Evolutionary conservation across 139 green algal genomes (phyloP).

Genomic region (Eudorina sp.): DNA sequence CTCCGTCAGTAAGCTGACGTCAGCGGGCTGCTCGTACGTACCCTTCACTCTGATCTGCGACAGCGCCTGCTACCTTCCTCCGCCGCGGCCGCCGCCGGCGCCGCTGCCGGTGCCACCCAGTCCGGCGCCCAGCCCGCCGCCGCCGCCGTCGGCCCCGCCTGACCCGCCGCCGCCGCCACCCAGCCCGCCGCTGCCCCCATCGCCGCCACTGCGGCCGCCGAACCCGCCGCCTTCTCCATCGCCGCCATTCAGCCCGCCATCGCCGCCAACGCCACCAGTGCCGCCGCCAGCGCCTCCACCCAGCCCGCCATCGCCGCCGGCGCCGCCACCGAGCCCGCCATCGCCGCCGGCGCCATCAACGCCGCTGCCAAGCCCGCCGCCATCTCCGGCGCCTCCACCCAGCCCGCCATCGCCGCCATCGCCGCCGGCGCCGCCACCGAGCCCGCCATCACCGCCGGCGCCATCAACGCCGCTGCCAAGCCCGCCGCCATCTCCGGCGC

Average conservation of each 20-base stretch:
- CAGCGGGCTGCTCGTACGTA: background rate
- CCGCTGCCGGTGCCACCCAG: background rate
- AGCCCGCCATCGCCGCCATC: background rate
- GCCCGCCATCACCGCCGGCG: background rate
- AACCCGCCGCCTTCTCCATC: background rate
- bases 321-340: background rate
- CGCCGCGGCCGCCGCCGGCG: background rate
- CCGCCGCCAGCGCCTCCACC: background rate
- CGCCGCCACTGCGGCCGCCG: background rate
- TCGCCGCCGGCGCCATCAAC: background rate
- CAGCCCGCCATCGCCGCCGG: background rate
- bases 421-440: background rate
- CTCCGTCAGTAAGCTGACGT: background rate
- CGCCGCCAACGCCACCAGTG: background rate
- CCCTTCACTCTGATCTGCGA: constrained; percentile 7
- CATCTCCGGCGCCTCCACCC: background rate
- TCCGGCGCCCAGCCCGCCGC: background rate
- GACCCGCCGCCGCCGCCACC: background rate
- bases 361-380: background rate
- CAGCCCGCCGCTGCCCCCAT: background rate
- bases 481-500: background rate
- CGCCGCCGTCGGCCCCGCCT: background rate
- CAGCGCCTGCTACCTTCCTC: background rate
- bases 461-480: background rate
- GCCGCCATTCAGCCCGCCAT: background rate